Evolutionary conservation across 129 eudicot species (phyloP).

Genomic region (Helichrysum umbraculigerum): DNA sequence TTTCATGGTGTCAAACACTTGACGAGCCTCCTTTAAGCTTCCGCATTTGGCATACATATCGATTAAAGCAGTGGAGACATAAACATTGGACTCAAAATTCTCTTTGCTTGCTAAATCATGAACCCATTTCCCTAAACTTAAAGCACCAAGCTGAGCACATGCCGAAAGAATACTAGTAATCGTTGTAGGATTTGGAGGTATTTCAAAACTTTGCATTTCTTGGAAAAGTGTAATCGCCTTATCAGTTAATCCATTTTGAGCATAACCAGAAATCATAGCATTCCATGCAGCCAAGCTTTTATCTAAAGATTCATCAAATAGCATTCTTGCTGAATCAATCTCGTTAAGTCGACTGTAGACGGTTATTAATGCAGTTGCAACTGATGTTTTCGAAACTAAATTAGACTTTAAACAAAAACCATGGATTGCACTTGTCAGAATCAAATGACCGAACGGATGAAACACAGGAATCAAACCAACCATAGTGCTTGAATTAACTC

Average conservation of each 20-base stretch:
- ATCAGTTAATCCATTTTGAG: constrained; percentile 84
- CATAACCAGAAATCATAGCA: constrained; percentile 95
- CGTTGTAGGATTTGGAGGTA: constrained; percentile 85
- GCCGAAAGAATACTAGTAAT: constrained; percentile 87
- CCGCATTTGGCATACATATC: constrained; percentile 99
- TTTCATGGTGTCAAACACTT: constrained; percentile 52
- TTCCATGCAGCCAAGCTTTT: constrained; percentile 87
- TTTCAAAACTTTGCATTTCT: constrained; percentile 63
- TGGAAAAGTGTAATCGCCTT: constrained; percentile 73
- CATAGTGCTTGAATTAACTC: constrained; percentile 70
- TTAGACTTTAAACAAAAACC: constrained; percentile 60
- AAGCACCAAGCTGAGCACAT: constrained; percentile 91
- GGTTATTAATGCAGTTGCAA: constrained; percentile 80
- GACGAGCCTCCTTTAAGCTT: constrained; percentile 67
- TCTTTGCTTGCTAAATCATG: constrained; percentile 64
- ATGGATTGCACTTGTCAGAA: constrained; percentile 60
- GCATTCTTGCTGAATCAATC: constrained; percentile 56
- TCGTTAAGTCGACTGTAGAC: constrained; percentile 85
- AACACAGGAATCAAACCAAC: constrained; percentile 81
- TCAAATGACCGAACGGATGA: constrained; percentile 68
- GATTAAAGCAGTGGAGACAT: constrained; percentile 77
- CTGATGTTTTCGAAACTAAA: constrained; percentile 51
- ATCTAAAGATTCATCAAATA: constrained; percentile 73
- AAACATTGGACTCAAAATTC: constrained; percentile 56
- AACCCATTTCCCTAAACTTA: constrained; percentile 86